Percentiles rank a stretch among this genome's conserved stretches.
These are phyloP conservation scores for Monosporascus sp. DNA, from an alignment of 2,329 filamentous ascomycete genomes.

Conservation along the genomic window DNA sequence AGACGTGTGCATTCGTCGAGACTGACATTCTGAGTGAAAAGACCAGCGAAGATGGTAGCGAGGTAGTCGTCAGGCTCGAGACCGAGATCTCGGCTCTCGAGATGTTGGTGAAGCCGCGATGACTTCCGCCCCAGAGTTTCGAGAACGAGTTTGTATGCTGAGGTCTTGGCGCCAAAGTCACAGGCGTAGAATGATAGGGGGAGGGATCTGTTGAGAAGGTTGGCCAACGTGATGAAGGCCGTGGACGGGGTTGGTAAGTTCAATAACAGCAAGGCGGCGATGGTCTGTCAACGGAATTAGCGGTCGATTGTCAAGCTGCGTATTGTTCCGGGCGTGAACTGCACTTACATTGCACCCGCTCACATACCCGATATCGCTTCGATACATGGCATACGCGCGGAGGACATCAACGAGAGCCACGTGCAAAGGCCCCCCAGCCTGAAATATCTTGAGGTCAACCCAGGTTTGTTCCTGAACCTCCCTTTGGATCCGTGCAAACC, in stretches of 20 bases:
- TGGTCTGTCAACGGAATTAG: constrained; percentile 44
- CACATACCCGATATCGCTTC: constrained; percentile 75
- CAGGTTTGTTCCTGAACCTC: constrained; percentile 64
- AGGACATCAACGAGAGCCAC: constrained; percentile 66
- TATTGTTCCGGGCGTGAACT: not conserved
- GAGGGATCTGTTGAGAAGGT: constrained; percentile 70
- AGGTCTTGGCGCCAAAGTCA: constrained; percentile 63
- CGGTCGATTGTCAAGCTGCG: not conserved
- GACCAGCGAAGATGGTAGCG: constrained; percentile 53
- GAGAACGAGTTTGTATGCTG: constrained; percentile 65
- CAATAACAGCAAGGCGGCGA: constrained; percentile 68
- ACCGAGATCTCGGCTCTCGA: constrained; percentile 45
- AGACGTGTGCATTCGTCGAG: constrained; percentile 68
- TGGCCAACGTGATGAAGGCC: constrained; percentile 68
- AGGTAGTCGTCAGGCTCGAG: constrained; percentile 52
- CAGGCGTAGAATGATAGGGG: constrained; percentile 71
- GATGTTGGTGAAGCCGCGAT: constrained; percentile 57
- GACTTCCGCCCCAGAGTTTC: constrained; percentile 63
- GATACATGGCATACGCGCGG: constrained; percentile 76
- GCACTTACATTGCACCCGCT: constrained; percentile 66
- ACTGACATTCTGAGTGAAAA: constrained; percentile 60
- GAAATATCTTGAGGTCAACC: constrained; percentile 69
- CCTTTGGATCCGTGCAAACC: constrained; percentile 59
- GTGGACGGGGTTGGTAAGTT: constrained; percentile 60
- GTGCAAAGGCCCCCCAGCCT: constrained; percentile 61